Evolutionary conservation across 768 basidiomycete genomes (phyloP).

Genomic region (Leucosporidium scottii): DNA sequence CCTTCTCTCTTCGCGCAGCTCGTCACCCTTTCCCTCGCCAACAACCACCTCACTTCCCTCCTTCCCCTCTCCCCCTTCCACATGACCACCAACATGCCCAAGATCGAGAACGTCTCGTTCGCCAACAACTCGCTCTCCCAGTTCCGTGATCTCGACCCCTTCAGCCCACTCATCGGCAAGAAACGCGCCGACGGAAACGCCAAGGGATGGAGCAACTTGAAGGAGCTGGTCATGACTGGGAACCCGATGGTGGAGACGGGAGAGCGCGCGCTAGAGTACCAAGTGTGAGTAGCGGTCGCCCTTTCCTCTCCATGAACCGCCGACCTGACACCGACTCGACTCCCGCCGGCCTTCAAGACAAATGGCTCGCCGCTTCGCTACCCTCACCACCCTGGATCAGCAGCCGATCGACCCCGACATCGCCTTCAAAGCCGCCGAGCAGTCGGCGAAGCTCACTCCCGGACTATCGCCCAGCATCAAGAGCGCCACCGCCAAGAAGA

Average conservation of each 20-base stretch:
- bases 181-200: conserved; percentile 34
- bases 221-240: conserved; percentile 63
- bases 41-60: conserved; percentile 62
- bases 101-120: conserved; percentile 68
- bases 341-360: conserved; percentile 52
- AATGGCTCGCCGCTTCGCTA: conserved; percentile 68
- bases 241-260: conserved; percentile 67
- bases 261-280: conserved; percentile 57
- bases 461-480: conserved; percentile 41
- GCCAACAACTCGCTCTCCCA: conserved; percentile 64
- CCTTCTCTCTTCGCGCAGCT: conserved; percentile 47
- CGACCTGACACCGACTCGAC: conserved; percentile 6
- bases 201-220: conserved; percentile 38
- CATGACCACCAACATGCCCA: conserved; percentile 67
- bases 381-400: conserved; percentile 74
- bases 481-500: conserved; percentile 43
- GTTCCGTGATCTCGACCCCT: conserved; percentile 31
- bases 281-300: conserved; percentile 50
- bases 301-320: background rate
- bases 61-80: conserved; percentile 50
- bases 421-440: conserved; percentile 55
- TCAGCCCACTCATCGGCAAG: conserved; percentile 31
- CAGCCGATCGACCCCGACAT: conserved; percentile 53
- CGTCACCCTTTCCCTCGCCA: conserved; percentile 71
- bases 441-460: background rate